Percentiles rank a stretch among this genome's conserved stretches.
Conservation (phyloP, 768 basidiomycete species). For the Pleurotus djamor region DNA sequence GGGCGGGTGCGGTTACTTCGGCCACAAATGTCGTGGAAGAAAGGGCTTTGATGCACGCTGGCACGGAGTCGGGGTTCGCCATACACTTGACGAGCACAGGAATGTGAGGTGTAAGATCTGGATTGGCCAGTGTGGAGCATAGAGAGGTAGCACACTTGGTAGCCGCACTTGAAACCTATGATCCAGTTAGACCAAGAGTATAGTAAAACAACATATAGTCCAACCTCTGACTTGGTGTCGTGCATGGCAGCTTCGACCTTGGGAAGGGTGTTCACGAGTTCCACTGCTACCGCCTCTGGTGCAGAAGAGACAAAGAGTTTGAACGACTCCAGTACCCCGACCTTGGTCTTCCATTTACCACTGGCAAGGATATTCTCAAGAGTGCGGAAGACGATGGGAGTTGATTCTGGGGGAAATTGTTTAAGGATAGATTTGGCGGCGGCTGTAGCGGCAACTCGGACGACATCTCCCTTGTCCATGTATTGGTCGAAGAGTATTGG, state of each 20-base stretch:
- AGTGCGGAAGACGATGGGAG: conserved; percentile 60
- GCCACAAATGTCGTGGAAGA: conserved; percentile 96
- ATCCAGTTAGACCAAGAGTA: conserved; percentile 5
- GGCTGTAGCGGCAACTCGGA: conserved; percentile 74
- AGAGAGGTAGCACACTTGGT: conserved; percentile 87
- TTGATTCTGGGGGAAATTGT: conserved; percentile 80
- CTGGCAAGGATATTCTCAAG: conserved; percentile 75
- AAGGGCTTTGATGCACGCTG: conserved; percentile 91
- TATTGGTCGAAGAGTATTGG: conserved; percentile 78
- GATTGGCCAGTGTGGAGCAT: conserved; percentile 89
- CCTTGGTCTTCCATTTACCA: conserved; percentile 94
- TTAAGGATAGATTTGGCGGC: conserved; percentile 86
- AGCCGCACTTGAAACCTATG: conserved; percentile 81
- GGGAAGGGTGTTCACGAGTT: conserved; percentile 80
- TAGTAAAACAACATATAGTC: conserved; percentile 1
- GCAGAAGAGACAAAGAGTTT: conserved; percentile 69
- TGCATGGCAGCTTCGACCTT: conserved; percentile 91
- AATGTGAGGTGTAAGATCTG: conserved; percentile 89
- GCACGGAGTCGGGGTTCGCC: conserved; percentile 85
- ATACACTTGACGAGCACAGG: conserved; percentile 91
- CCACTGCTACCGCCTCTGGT: conserved; percentile 75
- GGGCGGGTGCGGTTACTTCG: conserved; percentile 94
- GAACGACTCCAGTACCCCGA: conserved; percentile 88
- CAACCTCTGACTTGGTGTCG: conserved; percentile 94
- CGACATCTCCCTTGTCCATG: conserved; percentile 94